Evolutionary conservation across 83 land plant species (phyloP), one percentile per base, ranked within the genome.

Genomic region (Diphasiastrum complanatum): DNA sequence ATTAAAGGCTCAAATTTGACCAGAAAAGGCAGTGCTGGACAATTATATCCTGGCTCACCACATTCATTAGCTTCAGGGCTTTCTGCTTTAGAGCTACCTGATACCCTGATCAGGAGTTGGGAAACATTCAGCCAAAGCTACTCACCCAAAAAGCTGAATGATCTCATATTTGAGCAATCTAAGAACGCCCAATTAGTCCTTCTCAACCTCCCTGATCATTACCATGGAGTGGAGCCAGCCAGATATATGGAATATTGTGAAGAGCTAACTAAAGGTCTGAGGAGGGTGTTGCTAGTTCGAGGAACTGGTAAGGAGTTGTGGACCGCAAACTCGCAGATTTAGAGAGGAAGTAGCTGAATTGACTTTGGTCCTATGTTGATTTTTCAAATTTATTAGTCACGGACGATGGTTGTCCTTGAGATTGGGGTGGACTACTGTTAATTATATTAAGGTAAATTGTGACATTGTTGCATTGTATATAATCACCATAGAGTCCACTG

Each of bases 181-280:
- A 51, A 63, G 3, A 48, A 51, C 32, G 68, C 73, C 19, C 69
- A 64, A 2, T 61, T 70, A 32, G 36, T 70, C 19, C 45, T 70
- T 25, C 55, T 70, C 14, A 70, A 63, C 14, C 60, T 70, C 2
- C 73, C 73, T 22, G 73, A 70, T 70, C 73, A 70, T 24, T 70
- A 70, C 60, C n/a, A 53, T n/a, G 73, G 73, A 40, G 64, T 63
- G 35, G 49, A 51, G 68, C 69, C 73, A 1, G 2, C n/a, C 34
- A 53, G 61, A 6, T 70, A 52, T 31, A 70, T 70, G 73, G 73
- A 70, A 50, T 70, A 70, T 23, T 70, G 73, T 20, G 73, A 70
- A 36, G 52, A 70, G 47, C 73, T 70, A 12, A 47, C 70, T 1
- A 11, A 23, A 0, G 73, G 73, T 5, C 22, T 70, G 50, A 33